Evolutionary conservation across 2,329 filamentous ascomycete genomes (phyloP), one percentile per base, ranked within the genome.

Genomic region (Colletotrichum sp.): DNA sequence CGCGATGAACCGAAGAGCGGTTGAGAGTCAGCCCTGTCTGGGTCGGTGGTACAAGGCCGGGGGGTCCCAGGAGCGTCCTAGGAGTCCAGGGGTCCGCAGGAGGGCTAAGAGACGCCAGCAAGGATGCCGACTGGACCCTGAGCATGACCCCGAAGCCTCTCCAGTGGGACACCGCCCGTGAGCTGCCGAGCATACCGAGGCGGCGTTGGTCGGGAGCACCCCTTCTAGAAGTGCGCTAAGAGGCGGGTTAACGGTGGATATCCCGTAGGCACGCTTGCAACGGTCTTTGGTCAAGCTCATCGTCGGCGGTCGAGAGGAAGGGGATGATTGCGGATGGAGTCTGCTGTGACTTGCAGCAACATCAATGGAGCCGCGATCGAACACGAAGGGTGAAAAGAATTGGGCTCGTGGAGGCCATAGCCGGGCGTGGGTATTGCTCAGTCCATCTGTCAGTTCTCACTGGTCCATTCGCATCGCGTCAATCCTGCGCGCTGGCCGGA

Each of bases 131-230:
- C 69, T 69, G 44, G 70, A 69, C 69, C 69, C 73, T 76, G 73
- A 69, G 73, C 39, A 52, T 36, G 57, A 36, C 34, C 34, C 44
- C 32, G 39, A 64, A 72, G 72, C 69, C 72, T 72, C 62, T 62
- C 72, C 72, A 67, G 69, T 44, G 69, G 72, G 62, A 67, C 62
- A 67, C 21, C 49, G 30, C 36, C 21, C 62, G 52, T 74, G 59
- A 59, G 52, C 72, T 71, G 72, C 72, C 72, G 62, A 75, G 72
- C 49, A 67, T 64, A 68, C 69, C 73, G 69, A 72, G 72, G 57
- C 36, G 52, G 49, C 18, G 32, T 70, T 64, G 59, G 39, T 36
- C 57, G 64, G 65, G 28, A 30, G 34, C 8, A n/a, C 36, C 10
- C 30, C 28, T 72, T 72, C 73, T 72, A 71, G 62, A 75, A 72